These are phyloP conservation scores for Taphrina wiesneri DNA, from an alignment of 1,139 yeast species.

Conservation along the genomic window DNA sequence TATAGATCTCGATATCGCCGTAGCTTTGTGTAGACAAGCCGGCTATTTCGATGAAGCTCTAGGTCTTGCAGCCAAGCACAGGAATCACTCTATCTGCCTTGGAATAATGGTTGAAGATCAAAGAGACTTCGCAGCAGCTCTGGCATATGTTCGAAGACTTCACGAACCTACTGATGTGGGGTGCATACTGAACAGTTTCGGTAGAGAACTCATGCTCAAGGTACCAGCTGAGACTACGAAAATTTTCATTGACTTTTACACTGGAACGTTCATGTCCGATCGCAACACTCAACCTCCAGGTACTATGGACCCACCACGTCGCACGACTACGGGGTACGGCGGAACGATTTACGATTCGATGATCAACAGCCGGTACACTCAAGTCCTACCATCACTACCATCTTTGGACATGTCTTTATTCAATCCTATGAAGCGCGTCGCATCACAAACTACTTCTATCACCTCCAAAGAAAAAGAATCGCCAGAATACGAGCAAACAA, in stretches of 20 bases:
- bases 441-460: not conserved
- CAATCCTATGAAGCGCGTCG: slow-evolving; percentile 16
- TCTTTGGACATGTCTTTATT: slow-evolving; percentile 24
- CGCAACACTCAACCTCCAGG: slow-evolving; percentile 8
- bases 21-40: slow-evolving; percentile 75
- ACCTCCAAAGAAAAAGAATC: not conserved
- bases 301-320: slow-evolving; percentile 14
- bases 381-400: slow-evolving; percentile 24
- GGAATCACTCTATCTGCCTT: slow-evolving; percentile 74
- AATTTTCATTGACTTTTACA: slow-evolving; percentile 78
- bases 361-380: slow-evolving; percentile 22
- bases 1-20: slow-evolving; percentile 70
- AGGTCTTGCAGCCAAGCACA: slow-evolving; percentile 65
- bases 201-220: slow-evolving; percentile 63
- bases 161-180: slow-evolving; percentile 72
- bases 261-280: slow-evolving; percentile 71
- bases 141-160: slow-evolving; percentile 67
- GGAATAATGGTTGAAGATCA: slow-evolving; percentile 72
- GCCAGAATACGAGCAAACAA: not conserved
- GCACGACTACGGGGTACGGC: slow-evolving; percentile 31
- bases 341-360: slow-evolving; percentile 34
- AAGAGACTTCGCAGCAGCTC: slow-evolving; percentile 61
- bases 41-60: slow-evolving; percentile 71
- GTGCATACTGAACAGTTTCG: slow-evolving; percentile 65
- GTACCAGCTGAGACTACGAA: slow-evolving; percentile 82